A percentile compares a stretch with the other conserved stretches of the same genome.
Evolutionary conservation across 225 moss, liverwort and hornwort genomes (phyloP).

Genomic region (Bryum argenteum): DNA sequence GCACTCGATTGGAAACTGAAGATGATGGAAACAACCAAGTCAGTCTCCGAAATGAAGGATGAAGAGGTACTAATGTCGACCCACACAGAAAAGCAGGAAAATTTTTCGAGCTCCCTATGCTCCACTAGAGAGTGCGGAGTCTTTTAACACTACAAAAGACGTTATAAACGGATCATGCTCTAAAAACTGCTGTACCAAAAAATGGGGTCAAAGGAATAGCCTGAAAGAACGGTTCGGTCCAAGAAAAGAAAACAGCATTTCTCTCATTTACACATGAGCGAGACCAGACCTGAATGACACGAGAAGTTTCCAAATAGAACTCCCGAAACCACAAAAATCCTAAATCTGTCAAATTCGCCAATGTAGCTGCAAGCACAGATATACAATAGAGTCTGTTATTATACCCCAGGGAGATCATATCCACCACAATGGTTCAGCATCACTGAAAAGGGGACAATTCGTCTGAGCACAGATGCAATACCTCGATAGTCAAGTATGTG

Average conservation of each 20-base stretch:
- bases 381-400: conserved; percentile 23
- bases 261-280: conserved; percentile 8
- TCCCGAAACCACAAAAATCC: conserved; percentile 99
- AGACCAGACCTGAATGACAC: conserved; percentile 87
- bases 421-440: conserved; percentile 19
- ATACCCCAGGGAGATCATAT: no score
- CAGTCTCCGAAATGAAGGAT: no score
- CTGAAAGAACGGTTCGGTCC: background rate
- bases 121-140: conserved; percentile 12
- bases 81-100: conserved; percentile 8
- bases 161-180: background rate
- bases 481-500: conserved; percentile 98
- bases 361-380: conserved; percentile 69
- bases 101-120: background rate
- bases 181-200: background rate
- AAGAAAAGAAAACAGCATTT: background rate
- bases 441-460: background rate
- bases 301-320: conserved; percentile 97
- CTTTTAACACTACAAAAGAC: background rate
- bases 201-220: background rate
- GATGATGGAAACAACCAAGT: conserved; percentile 12
- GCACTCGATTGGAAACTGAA: conserved; percentile 98
- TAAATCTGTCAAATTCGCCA: conserved; percentile 87
- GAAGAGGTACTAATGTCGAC: conserved; percentile 11
- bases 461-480: conserved; percentile 33